A percentile compares a stretch with the other conserved stretches of the same genome.
phyloP scores from a whole-genome alignment of 306 rosid species.

The Pachyrhizus erosus region DNA sequence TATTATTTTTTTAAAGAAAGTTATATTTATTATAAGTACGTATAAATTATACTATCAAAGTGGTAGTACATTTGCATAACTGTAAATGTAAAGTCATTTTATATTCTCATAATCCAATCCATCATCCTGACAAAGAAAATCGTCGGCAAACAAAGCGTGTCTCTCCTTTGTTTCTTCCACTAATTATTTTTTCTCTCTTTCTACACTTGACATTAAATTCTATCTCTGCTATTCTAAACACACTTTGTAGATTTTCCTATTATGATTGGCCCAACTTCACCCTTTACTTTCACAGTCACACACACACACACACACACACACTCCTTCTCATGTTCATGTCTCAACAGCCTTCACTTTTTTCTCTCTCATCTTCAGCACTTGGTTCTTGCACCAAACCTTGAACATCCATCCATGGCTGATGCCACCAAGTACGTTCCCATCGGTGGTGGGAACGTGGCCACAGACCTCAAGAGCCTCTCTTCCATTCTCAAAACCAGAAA shows the following conservation, averaged over 20 bases:
- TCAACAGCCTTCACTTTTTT: not conserved
- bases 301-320: not conserved
- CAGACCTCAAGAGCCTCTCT: slow-evolving; percentile 69
- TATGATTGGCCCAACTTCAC: slow-evolving; percentile 12
- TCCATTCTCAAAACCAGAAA: slow-evolving; percentile 66
- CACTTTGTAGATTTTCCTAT: not conserved
- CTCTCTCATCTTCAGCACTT: not conserved
- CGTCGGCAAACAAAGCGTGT: not conserved
- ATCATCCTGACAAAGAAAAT: not conserved
- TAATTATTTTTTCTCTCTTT: not conserved
- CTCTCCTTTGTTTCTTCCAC: not conserved
- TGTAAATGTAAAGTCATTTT: not conserved
- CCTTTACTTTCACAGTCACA: not conserved
- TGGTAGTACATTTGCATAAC: too few relatives aligned
- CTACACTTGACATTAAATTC: not conserved
- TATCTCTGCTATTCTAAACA: not conserved
- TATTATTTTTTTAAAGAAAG: too few relatives aligned
- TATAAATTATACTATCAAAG: too few relatives aligned
- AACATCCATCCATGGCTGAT: slow-evolving; percentile 66
- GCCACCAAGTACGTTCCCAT: slow-evolving; percentile 63
- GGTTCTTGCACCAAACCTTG: not conserved
- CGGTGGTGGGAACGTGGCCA: slow-evolving; percentile 49
- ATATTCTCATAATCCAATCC: not conserved
- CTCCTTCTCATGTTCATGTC: not conserved
- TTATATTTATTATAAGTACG: too few relatives aligned